These are phyloP conservation scores for Blastobotrys persicus DNA, from an alignment of 1,139 yeast genomes.

Conservation along the genomic window DNA sequence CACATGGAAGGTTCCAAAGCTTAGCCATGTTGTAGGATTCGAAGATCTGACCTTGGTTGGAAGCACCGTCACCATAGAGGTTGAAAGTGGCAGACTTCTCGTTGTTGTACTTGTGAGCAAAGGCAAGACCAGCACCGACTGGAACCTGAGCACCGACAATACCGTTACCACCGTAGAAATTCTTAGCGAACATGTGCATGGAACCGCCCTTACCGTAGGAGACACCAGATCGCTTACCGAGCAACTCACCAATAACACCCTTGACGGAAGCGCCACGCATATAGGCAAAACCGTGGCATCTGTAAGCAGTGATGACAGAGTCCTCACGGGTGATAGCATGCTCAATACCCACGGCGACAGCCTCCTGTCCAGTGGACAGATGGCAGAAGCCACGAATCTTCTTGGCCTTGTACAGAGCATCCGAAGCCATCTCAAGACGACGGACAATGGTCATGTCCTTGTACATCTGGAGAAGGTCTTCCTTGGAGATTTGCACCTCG, in stretches of 20 bases:
- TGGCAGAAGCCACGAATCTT: constrained; percentile 99
- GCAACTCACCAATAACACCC: constrained; percentile 87
- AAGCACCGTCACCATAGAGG: constrained; percentile 98
- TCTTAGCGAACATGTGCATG: constrained; percentile 96
- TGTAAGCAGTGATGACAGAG: constrained; percentile 90
- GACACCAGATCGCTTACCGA: constrained; percentile 95
- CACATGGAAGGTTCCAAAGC: constrained; percentile 93
- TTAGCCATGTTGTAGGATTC: constrained; percentile 99
- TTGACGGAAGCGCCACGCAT: constrained; percentile 94
- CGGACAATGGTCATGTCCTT: constrained; percentile 89
- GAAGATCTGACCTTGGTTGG: constrained; percentile 98
- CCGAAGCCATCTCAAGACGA: constrained; percentile 99
- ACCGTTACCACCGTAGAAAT: constrained; percentile 99
- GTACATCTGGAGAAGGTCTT: constrained; percentile 83
- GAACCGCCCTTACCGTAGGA: constrained; percentile 99
- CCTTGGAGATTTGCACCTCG: constrained; percentile 74
- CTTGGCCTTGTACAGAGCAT: constrained; percentile 96
- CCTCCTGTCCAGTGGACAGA: constrained; percentile 98
- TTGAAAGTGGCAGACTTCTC: constrained; percentile 77
- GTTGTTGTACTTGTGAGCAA: constrained; percentile 91
- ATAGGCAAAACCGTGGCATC: constrained; percentile 98
- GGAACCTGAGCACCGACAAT: constrained; percentile 99
- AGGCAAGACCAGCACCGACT: constrained; percentile 94
- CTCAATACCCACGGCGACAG: constrained; percentile 97
- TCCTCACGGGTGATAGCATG: constrained; percentile 83